Percentiles rank a stretch among this genome's conserved stretches.
These are phyloP conservation scores for Colletotrichum liaoningense DNA, from an alignment of 2,329 filamentous ascomycete genomes.

Conservation along the genomic window DNA sequence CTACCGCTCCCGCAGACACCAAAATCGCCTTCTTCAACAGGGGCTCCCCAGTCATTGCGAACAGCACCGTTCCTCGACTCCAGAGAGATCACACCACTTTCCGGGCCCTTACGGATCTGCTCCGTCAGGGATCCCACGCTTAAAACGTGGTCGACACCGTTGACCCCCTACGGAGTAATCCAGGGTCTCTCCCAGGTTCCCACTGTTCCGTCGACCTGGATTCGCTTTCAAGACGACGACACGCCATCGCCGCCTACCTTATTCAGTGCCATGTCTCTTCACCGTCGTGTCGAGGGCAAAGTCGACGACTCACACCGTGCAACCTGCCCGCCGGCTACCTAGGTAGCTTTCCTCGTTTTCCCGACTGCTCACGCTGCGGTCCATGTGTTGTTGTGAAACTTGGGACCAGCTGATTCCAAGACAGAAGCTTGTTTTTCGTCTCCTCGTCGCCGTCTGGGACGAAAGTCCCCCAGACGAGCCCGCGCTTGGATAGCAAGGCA, in stretches of 20 bases:
- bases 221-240: neutral
- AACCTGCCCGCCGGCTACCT: neutral
- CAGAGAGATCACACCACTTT: slow-evolving; percentile 34
- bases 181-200: neutral
- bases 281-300: neutral
- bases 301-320: neutral
- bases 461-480: neutral
- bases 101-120: slow-evolving; percentile 18
- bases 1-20: too few relatives aligned
- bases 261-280: neutral
- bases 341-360: neutral
- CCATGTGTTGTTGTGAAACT: slow-evolving; percentile 18
- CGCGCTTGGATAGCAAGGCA: neutral
- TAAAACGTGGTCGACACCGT: slow-evolving; percentile 5
- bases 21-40: neutral
- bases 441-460: neutral
- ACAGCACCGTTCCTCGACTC: slow-evolving; percentile 6
- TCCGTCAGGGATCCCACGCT: slow-evolving; percentile 14
- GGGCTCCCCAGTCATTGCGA: neutral
- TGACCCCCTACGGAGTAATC: neutral
- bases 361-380: neutral
- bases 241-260: neutral
- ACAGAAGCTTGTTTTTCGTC: slow-evolving; percentile 23
- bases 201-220: neutral
- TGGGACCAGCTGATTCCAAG: slow-evolving; percentile 15